Conservation (phyloP, 805 yeast species). For the Starmerella sirachaensis region DNA sequence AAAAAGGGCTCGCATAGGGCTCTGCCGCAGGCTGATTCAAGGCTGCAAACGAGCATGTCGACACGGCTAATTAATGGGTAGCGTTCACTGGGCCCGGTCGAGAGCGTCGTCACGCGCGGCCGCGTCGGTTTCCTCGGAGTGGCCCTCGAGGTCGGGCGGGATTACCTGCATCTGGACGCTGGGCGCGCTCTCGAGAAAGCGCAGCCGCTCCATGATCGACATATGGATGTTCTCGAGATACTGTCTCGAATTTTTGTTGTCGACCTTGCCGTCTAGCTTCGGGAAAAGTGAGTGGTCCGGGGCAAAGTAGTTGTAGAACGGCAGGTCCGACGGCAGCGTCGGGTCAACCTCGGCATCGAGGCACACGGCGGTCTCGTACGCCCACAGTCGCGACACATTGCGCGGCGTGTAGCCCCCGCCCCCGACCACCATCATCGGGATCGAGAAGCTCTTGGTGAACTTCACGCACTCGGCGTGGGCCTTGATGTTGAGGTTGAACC, state of each 20-base stretch:
- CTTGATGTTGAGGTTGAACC: constrained; percentile 82
- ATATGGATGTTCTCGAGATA: constrained; percentile 69
- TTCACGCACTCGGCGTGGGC: constrained; percentile 96
- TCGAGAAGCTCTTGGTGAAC: constrained; percentile 69
- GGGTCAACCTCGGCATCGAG: constrained; percentile 65
- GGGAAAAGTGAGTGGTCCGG: constrained; percentile 91
- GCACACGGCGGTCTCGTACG: constrained; percentile 80
- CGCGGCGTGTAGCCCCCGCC: constrained; percentile 99
- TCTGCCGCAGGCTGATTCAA: background rate
- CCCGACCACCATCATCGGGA: constrained; percentile 88
- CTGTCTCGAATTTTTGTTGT: constrained; percentile 73
- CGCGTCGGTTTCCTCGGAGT: constrained; percentile 29
- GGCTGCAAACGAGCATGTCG: constrained; percentile 3
- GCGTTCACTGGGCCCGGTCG: constrained; percentile 13
- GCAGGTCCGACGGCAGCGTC: constrained; percentile 61
- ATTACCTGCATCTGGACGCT: constrained; percentile 84
- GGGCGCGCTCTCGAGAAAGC: constrained; percentile 83
- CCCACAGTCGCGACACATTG: constrained; percentile 92
- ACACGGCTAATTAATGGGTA: constrained; percentile 1
- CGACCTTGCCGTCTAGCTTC: constrained; percentile 60
- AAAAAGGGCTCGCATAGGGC: background rate
- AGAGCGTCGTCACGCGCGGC: constrained; percentile 27
- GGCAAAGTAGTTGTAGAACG: constrained; percentile 71
- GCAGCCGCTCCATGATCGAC: constrained; percentile 65
- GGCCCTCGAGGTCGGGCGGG: constrained; percentile 52